Percentiles rank a stretch among this genome's conserved stretches.
phyloP scores from a whole-genome alignment of 768 basidiomycete genomes.

The Podaxis sp. region DNA sequence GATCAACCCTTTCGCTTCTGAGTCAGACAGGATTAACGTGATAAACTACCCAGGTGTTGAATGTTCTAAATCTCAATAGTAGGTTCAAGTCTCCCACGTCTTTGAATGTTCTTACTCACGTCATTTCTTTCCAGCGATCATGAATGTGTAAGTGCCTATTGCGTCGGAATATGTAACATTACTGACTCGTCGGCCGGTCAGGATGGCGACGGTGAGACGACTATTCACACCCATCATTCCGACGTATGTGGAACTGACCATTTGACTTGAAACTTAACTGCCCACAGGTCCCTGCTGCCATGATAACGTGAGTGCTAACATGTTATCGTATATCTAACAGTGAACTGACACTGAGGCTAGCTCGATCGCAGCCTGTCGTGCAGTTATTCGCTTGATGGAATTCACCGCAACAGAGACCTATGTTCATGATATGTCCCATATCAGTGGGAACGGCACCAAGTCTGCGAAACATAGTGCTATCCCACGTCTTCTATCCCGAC shows the following conservation, averaged over 20 bases:
- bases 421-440: constrained; percentile 41
- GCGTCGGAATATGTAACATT: constrained; percentile 7
- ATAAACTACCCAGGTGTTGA: constrained; percentile 39
- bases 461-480: constrained; percentile 29
- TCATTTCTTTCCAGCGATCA: constrained; percentile 38
- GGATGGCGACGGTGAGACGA: constrained; percentile 50
- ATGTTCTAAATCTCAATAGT: constrained; percentile 60
- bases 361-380: constrained; percentile 64
- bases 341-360: constrained; percentile 24
- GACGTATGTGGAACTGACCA: constrained; percentile 14
- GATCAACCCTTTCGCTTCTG: constrained; percentile 1
- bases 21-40: neutral
- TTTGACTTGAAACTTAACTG: neutral
- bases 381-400: constrained; percentile 64
- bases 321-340: neutral
- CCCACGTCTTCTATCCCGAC: constrained; percentile 22
- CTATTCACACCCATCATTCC: constrained; percentile 1
- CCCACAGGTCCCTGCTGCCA: constrained; percentile 58
- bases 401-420: constrained; percentile 46
- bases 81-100: constrained; percentile 22
- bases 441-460: constrained; percentile 26
- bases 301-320: constrained; percentile 47
- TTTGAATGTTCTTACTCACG: constrained; percentile 5
- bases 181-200: constrained; percentile 20
- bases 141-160: constrained; percentile 56